Evolutionary conservation across 2,329 filamentous ascomycete genomes (phyloP), one percentile per base, ranked within the genome.

Genomic region (Hypoxylon sp.): DNA sequence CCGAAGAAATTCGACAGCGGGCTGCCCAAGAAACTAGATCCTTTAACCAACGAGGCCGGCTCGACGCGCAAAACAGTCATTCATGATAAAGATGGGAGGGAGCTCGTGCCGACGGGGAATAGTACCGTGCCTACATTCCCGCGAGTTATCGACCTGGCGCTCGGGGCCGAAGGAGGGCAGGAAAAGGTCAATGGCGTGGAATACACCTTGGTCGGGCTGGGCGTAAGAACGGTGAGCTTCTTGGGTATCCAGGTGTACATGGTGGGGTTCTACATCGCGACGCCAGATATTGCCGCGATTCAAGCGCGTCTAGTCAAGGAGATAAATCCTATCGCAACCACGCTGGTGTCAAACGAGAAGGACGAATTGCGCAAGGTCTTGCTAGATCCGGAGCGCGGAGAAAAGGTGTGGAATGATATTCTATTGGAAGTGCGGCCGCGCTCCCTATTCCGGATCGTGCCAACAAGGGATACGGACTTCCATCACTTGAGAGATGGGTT

Each of bases 391-490:
- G 82, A 83, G 30, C 83, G 87, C 71, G 90, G 93, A 69, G 91
- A 92, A 71, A 84, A 88, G 71, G 87, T 93, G 34, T 98, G 94
- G 94, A 85, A 89, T 46, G 82, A 86, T 13, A 83, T 97, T 2
- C 81, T 98, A 25, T 83, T 84, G 63, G 83, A 90, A 0, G 85
- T 88, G 2, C 86, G 89, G 0, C 88, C 95, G n/a, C 84, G 93
- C 60, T 95, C 90, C 25, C 87, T 90, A 0, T 90, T 97, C 81
- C 88, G 95, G 49, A 91, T 99, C 69, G 90, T 95, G 2, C 96
- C 96, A 0, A 94, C 93, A n/a, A 87, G 93, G 38, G 94, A 97
- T 79, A 99, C 96, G 17, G 94, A 98, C 80, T 98, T 98, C 80
- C 89, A 91, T 71, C 96, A 99, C 79, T 80, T 99, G 68, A 89